Percentiles rank a stretch among this genome's conserved stretches.
phyloP scores from a whole-genome alignment of 495 filamentous ascomycete genomes.

The Paragyromitra xinjiangensis region DNA sequence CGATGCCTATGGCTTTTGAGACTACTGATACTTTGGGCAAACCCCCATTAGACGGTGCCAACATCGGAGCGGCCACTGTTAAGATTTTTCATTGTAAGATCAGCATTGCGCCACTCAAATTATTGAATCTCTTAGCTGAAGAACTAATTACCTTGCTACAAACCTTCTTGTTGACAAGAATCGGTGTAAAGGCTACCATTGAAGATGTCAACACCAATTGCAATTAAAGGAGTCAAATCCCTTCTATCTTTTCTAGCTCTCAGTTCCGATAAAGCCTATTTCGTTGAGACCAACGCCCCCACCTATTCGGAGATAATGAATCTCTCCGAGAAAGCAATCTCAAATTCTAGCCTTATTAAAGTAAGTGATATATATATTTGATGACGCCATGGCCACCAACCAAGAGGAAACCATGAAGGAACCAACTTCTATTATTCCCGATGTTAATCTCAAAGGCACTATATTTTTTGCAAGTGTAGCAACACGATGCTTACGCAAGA shows the following conservation, averaged over 20 bases:
- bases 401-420: not conserved
- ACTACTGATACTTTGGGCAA: not conserved
- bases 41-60: not conserved
- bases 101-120: no score
- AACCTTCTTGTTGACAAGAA: not conserved
- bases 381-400: not conserved
- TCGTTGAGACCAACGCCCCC: not conserved
- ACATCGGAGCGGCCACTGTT: slow-evolving; percentile 10
- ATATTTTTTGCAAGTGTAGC: not conserved
- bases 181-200: not conserved
- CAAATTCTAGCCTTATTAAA: not conserved
- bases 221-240: not conserved
- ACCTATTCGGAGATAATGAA: not conserved
- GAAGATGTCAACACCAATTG: not conserved
- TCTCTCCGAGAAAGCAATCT: not conserved
- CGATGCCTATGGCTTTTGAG: no score
- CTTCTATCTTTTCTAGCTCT: not conserved
- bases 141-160: no score
- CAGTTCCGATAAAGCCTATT: not conserved
- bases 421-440: not conserved
- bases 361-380: not conserved
- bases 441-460: not conserved
- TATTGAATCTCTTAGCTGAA: not conserved
- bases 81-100: not conserved
- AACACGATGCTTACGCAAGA: not conserved